Conservation (phyloP, 2,329 filamentous ascomycete genomes). For the Neobulgaria alba region DNA sequence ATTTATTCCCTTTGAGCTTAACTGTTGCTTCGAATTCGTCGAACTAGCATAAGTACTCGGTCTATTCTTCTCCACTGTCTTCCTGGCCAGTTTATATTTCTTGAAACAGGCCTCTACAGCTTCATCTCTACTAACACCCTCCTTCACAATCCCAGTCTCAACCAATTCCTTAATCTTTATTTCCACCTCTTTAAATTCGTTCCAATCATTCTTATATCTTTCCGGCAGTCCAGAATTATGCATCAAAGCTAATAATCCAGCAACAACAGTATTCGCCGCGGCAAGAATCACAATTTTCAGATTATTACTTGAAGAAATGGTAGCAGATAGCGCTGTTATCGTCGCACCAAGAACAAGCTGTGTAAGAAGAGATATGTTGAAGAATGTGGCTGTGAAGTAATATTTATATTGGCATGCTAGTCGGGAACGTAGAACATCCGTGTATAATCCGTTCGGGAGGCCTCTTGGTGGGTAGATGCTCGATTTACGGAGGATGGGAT, state of each 20-base stretch:
- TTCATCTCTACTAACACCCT: conserved; percentile 5
- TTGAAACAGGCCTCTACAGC: conserved; percentile 10
- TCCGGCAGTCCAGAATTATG: conserved; percentile 18
- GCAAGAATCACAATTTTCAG: conserved; percentile 9
- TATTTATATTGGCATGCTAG: conserved; percentile 11
- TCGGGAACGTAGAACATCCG: conserved; percentile 12
- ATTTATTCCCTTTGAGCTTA: no score
- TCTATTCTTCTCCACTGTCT: conserved; percentile 5
- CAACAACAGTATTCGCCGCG: conserved; percentile 17
- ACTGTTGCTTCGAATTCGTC: not conserved
- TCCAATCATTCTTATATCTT: conserved; percentile 15
- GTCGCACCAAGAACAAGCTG: conserved; percentile 21
- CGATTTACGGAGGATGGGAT: conserved; percentile 7
- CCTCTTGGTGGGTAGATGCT: conserved; percentile 15
- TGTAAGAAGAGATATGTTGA: conserved; percentile 14
- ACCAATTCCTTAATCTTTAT: conserved; percentile 10
- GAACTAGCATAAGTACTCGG: not conserved
- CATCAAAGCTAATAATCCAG: conserved; percentile 14
- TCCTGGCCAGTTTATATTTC: conserved; percentile 7
- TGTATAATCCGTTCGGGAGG: conserved; percentile 18
- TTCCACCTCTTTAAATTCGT: conserved; percentile 17
- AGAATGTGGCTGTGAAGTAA: conserved; percentile 14
- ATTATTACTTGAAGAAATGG: conserved; percentile 8
- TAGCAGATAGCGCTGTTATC: conserved; percentile 18
- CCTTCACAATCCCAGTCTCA: conserved; percentile 9